Conservation (phyloP, 1,284 basidiomycete genomes). For the Cryptococcus sp. region DNA sequence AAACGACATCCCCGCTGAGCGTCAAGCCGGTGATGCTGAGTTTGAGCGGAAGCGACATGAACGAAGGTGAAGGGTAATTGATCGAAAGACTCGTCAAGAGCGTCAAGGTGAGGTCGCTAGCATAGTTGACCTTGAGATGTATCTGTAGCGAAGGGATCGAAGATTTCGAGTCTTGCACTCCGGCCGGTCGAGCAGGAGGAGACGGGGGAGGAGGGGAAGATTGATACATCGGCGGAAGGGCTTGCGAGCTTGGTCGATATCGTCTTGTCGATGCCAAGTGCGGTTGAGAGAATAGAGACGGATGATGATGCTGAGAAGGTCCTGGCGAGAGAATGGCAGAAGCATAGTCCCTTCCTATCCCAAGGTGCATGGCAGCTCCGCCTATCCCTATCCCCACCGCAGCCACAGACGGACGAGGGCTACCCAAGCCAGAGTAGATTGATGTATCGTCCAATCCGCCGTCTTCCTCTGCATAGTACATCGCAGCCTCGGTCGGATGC, state of each 20-base stretch:
- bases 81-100: conserved; percentile 90
- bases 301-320: not conserved
- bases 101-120: conserved; percentile 52
- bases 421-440: conserved; percentile 22
- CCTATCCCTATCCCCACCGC: conserved; percentile 25
- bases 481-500: not conserved
- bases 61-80: conserved; percentile 88
- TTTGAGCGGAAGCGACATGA: conserved; percentile 94
- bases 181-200: conserved; percentile 26
- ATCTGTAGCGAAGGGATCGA: conserved; percentile 47
- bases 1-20: conserved; percentile 76
- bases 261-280: not conserved
- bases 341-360: conserved; percentile 5
- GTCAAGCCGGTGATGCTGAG: conserved; percentile 82
- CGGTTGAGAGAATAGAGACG: not conserved
- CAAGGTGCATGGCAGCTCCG: conserved; percentile 1
- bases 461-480: conserved; percentile 7
- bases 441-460: conserved; percentile 12
- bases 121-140: conserved; percentile 46
- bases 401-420: conserved; percentile 18
- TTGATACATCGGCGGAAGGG: conserved; percentile 4
- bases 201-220: conserved; percentile 21
- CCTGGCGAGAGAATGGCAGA: conserved; percentile 2
- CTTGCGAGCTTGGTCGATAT: not conserved
- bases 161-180: conserved; percentile 2